Conservation (phyloP, 495 filamentous ascomycete genomes). For the Pseudotulostoma volvatum region DNA sequence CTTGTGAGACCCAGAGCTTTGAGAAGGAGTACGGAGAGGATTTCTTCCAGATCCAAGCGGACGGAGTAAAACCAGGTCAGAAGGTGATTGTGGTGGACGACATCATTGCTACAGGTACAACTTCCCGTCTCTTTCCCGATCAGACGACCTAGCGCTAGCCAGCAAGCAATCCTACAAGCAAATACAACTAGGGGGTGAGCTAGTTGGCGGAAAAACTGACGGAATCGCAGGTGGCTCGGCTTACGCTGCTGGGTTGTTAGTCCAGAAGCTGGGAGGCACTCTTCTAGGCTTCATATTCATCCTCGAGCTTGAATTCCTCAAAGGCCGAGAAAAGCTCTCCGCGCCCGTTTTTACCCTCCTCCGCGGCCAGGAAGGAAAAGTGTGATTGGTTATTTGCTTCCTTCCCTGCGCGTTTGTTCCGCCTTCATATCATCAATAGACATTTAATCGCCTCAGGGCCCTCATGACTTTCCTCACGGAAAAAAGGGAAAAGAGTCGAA, state of each 20-base stretch:
- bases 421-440: no score
- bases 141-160: neutral
- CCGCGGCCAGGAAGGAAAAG: constrained; percentile 33
- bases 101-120: constrained; percentile 91
- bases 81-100: constrained; percentile 89
- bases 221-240: constrained; percentile 63
- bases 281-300: constrained; percentile 86
- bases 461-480: no score
- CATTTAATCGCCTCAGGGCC: no score
- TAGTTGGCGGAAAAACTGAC: constrained; percentile 6
- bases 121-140: neutral
- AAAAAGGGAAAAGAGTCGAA: no score
- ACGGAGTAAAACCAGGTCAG: constrained; percentile 70
- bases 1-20: constrained; percentile 63
- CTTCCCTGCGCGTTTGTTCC: no score
- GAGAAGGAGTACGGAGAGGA: constrained; percentile 96
- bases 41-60: constrained; percentile 87
- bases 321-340: constrained; percentile 76
- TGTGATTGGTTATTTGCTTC: neutral
- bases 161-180: no score
- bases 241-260: constrained; percentile 68
- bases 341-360: constrained; percentile 78
- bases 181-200: no score
- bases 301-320: constrained; percentile 87
- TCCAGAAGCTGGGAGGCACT: constrained; percentile 68